Evolutionary conservation across 192 early-diverging fungal species (phyloP), one percentile per base, ranked within the genome.

Genomic region (Umbelopsis vinacea): DNA sequence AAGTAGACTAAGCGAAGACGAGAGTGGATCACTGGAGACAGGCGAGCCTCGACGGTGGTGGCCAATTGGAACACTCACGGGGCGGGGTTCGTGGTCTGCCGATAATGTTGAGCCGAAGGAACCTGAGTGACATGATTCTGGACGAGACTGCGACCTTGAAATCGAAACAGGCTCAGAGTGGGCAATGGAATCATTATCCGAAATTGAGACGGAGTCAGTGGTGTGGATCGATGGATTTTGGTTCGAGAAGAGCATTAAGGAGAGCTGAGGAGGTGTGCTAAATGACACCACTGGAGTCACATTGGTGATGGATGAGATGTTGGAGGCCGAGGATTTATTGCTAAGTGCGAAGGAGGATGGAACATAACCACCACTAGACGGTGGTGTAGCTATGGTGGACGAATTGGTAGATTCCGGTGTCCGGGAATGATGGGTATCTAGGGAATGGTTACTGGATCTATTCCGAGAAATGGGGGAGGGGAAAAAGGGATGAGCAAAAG

Each of bases 241-340:
- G 37, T 63, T 63, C 29, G 57, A 63, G 29, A 63, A 63, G 17
- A 63, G 33, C 57, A 63, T 63, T 14, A 63, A 35, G 26, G 57
- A 63, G 2, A 63, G 57, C 7, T 63, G 57, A 63, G 57, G 57
- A 7, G 57, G 57, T 37, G 57, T 63, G 19, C 57, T 63, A 29
- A 63, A 63, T 4, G 57, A 63, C 10, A 63, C 57, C 10, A 63
- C 57, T 2, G 57, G 57, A 29, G 57, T 63, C 26, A 63, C 33
- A n/a, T 63, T 63, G n/a, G 57, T 63, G 15, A 63, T 63, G 33
- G 57, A 63, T 37, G 57, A 15, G 2, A 63, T 35, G 26, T 63
- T 63, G 33, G 57, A 63, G 35, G 57, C 57, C 57, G 57, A 63
- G 7, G 57, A 63, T 63, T 63, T 63, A 17, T 35, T 63, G 7